These are phyloP conservation scores for Trichoderma guizhouense DNA, from an alignment of 2,329 filamentous ascomycete genomes.

Conservation along the genomic window DNA sequence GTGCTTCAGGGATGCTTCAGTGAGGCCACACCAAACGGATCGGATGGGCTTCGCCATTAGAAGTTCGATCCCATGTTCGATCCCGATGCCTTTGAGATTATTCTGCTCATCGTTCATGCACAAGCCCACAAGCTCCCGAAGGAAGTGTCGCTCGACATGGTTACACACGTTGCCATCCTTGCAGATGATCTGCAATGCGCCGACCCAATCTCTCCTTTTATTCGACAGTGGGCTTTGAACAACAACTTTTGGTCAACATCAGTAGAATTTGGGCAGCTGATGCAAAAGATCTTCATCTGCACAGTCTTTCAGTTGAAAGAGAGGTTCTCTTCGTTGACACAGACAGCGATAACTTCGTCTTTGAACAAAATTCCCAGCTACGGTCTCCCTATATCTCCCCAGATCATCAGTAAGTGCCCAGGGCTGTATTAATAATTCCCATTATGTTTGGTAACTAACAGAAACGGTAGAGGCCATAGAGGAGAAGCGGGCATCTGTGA, in stretches of 20 bases:
- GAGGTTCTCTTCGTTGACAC: too few relatives aligned
- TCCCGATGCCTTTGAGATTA: background rate
- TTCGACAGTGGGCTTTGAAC: too few relatives aligned
- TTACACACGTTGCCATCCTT: background rate
- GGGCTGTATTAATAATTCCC: too few relatives aligned
- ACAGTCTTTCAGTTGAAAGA: too few relatives aligned
- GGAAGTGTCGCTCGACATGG: background rate
- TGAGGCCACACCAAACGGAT: background rate
- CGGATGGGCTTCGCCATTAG: background rate
- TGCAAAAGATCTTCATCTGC: too few relatives aligned
- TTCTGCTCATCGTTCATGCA: background rate
- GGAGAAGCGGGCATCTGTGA: too few relatives aligned
- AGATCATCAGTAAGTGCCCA: too few relatives aligned
- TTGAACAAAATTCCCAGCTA: too few relatives aligned
- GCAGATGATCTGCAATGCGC: background rate
- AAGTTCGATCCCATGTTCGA: background rate
- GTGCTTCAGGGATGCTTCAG: background rate
- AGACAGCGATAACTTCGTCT: too few relatives aligned
- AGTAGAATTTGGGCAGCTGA: too few relatives aligned
- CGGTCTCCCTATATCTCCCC: too few relatives aligned
- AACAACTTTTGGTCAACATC: too few relatives aligned
- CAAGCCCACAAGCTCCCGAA: background rate
- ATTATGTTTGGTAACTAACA: background rate
- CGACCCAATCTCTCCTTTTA: rapidly evolving
- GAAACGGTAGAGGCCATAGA: background rate